Base-by-base conservation (phyloP, 2,329 filamentous ascomycete genomes). In the Setomelanomma holmii region DNA sequence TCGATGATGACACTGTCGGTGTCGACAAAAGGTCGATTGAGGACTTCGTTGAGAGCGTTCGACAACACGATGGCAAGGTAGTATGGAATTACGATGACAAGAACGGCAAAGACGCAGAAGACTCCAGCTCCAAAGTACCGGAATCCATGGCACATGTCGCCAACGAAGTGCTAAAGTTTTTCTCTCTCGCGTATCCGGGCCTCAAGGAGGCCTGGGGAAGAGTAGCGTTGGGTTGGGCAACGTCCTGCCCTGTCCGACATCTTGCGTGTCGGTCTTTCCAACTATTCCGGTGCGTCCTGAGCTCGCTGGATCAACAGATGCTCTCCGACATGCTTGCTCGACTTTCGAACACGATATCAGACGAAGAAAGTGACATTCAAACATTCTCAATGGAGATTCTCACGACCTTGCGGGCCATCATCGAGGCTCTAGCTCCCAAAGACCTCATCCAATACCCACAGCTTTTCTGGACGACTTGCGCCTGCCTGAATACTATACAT, bases 341-440 rank as follows among this genome's bases (percentile, higher is more conserved):
- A 40, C 81, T 99, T 24, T 98, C 93, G 1, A 99, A 98, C 73
- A 99, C 95, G 0, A 95, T 99, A 65, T 93, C 96, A 0, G 93
- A 98, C 60, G 92, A 97, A 63, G 91, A 96, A 67, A 85, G 77
- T 48, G 93, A 98, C 75, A 96, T 97, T 47, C 91, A 97, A 67
- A 93, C 92, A 0, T 99, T 99, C 68, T 96, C 95, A 0, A 93
- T 98, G 88, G 96, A 99, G 71, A 98, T 99, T 51, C 76, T 99
- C 46, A 97, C 93, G 0, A 99, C 96, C 0, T 75, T 99, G 45
- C 93, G 96, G 69, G 92, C 92, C 0, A 89, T 99, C 39, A 96
- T 99, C 51, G 84, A 87, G 60, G 95, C 93, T 49, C 79, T 98
- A 22, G 88, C 93, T 17, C 82, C 89, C 0, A 84, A 89, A 33